Conservation (phyloP, 2,329 filamentous ascomycete species). For the Hypoxylon sp. region DNA sequence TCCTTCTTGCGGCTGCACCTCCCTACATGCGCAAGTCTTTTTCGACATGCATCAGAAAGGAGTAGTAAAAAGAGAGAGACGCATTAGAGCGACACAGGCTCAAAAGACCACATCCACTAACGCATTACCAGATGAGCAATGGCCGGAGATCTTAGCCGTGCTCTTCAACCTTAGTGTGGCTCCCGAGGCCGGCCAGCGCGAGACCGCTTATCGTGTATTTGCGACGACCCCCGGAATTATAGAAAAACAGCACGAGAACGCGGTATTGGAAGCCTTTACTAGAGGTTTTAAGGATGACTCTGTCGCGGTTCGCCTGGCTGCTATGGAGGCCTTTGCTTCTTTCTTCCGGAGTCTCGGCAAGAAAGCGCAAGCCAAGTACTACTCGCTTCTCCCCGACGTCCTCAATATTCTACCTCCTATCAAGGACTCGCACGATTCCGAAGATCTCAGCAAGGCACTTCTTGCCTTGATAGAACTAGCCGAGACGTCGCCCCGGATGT, state of each 20-base stretch:
- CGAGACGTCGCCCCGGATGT: slow-evolving; percentile 96
- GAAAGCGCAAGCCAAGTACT: slow-evolving; percentile 90
- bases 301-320: slow-evolving; percentile 84
- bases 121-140: slow-evolving; percentile 72
- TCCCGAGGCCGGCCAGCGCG: slow-evolving; percentile 81
- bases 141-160: slow-evolving; percentile 86
- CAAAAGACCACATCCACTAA: no score
- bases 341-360: slow-evolving; percentile 94
- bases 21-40: not conserved
- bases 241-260: slow-evolving; percentile 91
- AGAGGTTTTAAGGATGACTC: slow-evolving; percentile 92
- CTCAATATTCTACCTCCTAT: slow-evolving; percentile 94
- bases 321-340: slow-evolving; percentile 95
- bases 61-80: not conserved
- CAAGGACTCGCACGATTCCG: slow-evolving; percentile 89
- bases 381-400: slow-evolving; percentile 84
- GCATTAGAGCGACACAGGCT: no score
- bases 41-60: not conserved
- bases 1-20: not conserved
- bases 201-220: slow-evolving; percentile 94
- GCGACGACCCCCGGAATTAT: slow-evolving; percentile 95
- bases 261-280: slow-evolving; percentile 87
- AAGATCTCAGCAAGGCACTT: slow-evolving; percentile 88
- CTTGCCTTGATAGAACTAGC: slow-evolving; percentile 93
- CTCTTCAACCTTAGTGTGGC: slow-evolving; percentile 93